A percentile compares a stretch with the other conserved stretches of the same genome.
phyloP scores from a whole-genome alignment of 129 eudicot genomes.

The Artemisia annua region DNA sequence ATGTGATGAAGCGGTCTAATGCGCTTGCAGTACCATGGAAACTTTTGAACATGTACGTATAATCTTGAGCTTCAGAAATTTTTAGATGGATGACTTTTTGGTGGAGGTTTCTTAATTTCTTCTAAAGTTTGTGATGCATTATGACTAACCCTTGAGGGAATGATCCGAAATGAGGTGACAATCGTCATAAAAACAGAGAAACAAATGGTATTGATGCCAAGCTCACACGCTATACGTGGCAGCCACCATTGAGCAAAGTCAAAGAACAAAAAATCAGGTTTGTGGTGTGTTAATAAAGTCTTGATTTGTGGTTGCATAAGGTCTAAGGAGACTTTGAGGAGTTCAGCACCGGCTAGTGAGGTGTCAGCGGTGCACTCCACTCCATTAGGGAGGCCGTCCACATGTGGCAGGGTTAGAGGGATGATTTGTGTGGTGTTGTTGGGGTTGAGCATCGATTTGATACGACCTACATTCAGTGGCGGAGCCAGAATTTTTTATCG shows the following conservation, averaged over 20 bases:
- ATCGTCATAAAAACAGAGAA: slow-evolving; percentile 42
- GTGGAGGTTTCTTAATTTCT: not conserved
- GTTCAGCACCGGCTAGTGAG: slow-evolving; percentile 31
- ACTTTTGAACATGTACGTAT: not conserved
- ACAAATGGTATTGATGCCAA: slow-evolving; percentile 39
- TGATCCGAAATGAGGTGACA: slow-evolving; percentile 22
- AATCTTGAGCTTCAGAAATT: not conserved
- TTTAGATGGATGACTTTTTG: not conserved
- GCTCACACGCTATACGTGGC: slow-evolving; percentile 33
- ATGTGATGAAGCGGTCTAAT: not conserved
- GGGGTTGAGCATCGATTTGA: not conserved
- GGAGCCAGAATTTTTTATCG: no score
- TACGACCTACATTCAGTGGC: not conserved
- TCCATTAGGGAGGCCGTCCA: slow-evolving; percentile 51
- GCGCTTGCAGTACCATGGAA: not conserved
- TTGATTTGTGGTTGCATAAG: slow-evolving; percentile 52
- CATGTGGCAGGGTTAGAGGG: slow-evolving; percentile 46
- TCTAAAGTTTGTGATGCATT: slow-evolving; percentile 27
- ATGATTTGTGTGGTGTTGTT: slow-evolving; percentile 18
- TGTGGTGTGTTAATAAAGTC: slow-evolving; percentile 33
- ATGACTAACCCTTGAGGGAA: slow-evolving; percentile 1
- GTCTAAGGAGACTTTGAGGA: slow-evolving; percentile 57
- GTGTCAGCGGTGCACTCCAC: slow-evolving; percentile 45
- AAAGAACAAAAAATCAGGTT: slow-evolving; percentile 47
- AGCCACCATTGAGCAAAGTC: slow-evolving; percentile 68